Conservation (phyloP, 2,329 filamentous ascomycete genomes). For the Achaetomium macrosporum region DNA sequence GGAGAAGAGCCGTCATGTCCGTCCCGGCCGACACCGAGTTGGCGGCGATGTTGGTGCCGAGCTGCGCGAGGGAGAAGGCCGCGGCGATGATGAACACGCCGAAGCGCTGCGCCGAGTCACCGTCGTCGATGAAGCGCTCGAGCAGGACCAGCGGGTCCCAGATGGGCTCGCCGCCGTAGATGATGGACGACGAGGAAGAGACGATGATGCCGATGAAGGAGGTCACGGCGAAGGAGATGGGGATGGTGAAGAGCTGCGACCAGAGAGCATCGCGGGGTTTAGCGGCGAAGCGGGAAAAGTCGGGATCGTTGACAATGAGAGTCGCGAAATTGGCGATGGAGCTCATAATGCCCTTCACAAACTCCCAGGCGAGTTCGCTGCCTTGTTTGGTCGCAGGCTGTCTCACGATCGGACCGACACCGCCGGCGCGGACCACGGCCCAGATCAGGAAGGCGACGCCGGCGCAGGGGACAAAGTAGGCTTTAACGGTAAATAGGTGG, state of each 20-base stretch:
- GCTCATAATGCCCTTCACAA: constrained; percentile 81
- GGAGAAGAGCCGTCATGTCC: constrained; percentile 73
- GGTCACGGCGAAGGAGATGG: constrained; percentile 66
- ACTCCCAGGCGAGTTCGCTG: constrained; percentile 68
- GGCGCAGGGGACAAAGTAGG: constrained; percentile 75
- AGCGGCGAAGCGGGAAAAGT: constrained; percentile 77
- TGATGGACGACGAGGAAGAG: constrained; percentile 64
- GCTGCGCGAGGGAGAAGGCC: constrained; percentile 70
- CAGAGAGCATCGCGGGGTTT: constrained; percentile 72
- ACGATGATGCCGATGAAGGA: constrained; percentile 80
- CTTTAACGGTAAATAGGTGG: constrained; percentile 87
- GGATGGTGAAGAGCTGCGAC: constrained; percentile 73
- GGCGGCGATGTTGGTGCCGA: constrained; percentile 82
- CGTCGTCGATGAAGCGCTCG: constrained; percentile 61
- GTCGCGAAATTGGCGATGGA: constrained; percentile 89
- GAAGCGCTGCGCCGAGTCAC: constrained; percentile 61
- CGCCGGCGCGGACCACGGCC: constrained; percentile 74
- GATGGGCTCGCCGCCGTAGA: constrained; percentile 58
- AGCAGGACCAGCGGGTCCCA: constrained; percentile 70
- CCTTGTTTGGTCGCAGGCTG: constrained; percentile 60
- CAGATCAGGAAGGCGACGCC: constrained; percentile 83
- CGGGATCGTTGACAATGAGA: constrained; percentile 74
- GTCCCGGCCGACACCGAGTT: constrained; percentile 81
- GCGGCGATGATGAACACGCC: constrained; percentile 68
- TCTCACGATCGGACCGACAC: constrained; percentile 74